A percentile compares a stretch with the other conserved stretches of the same genome.
Evolutionary conservation across 768 basidiomycete genomes (phyloP).

Genomic region (Podaxis mareebaensis): DNA sequence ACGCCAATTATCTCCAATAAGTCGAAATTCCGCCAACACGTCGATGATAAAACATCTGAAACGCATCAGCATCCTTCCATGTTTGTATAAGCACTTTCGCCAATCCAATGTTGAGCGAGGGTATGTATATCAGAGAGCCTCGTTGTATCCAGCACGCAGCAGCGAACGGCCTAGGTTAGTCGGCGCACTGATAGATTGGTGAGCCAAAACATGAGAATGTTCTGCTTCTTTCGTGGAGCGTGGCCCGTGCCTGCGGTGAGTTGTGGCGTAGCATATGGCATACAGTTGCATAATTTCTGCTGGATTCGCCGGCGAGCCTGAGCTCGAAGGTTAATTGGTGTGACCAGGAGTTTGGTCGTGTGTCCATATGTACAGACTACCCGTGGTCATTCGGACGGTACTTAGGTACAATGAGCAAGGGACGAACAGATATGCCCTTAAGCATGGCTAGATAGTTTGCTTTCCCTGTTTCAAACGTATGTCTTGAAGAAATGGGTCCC

Average conservation of each 20-base stretch:
- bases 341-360: neutral
- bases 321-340: neutral
- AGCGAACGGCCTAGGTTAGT: neutral
- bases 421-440: neutral
- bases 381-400: neutral
- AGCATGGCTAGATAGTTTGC: neutral
- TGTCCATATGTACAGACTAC: neutral
- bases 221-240: slow-evolving; percentile 2
- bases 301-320: neutral
- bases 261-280: slow-evolving; percentile 5
- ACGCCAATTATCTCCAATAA: slow-evolving; percentile 10
- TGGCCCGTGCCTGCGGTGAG: neutral
- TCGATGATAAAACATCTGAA: slow-evolving; percentile 10
- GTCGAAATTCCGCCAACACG: neutral
- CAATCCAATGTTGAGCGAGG: neutral
- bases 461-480: neutral
- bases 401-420: slow-evolving; percentile 2
- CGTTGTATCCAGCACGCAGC: slow-evolving; percentile 12
- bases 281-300: neutral
- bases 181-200: neutral
- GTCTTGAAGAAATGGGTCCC: neutral
- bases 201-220: slow-evolving; percentile 14
- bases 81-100: neutral
- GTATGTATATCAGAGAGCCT: slow-evolving; percentile 10
- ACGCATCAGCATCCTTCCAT: neutral